Percentiles rank a stretch among this genome's conserved stretches.
Conservation (phyloP, 148 eudicot genomes). For the Selenicereus undatus region DNA sequence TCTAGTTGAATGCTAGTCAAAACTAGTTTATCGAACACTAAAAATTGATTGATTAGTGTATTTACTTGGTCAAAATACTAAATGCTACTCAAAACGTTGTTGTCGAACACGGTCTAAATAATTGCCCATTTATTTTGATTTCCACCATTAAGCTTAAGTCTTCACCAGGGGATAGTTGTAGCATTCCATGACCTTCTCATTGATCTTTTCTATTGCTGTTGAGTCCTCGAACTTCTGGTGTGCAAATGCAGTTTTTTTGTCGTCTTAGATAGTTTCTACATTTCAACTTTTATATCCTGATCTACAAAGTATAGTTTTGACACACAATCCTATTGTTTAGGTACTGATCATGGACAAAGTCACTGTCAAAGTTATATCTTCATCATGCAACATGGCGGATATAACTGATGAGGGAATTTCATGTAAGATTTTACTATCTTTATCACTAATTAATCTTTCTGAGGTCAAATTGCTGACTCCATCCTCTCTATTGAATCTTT, state of each 20-base stretch:
- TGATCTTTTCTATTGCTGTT: background rate
- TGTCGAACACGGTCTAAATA: background rate
- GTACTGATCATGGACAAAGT: conserved; percentile 98
- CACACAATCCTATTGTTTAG: conserved; percentile 28
- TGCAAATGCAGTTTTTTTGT: background rate
- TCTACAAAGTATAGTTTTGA: conserved; percentile 4
- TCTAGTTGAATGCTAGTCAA: too few species aligned
- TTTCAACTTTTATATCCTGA: background rate
- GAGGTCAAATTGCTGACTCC: background rate
- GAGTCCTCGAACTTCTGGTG: background rate
- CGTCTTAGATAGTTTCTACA: background rate
- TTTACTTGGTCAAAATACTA: too few species aligned
- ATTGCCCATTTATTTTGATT: background rate
- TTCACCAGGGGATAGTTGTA: too few species aligned
- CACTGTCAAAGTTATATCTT: conserved; percentile 91
- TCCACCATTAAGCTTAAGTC: background rate
- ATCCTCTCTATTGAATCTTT: background rate
- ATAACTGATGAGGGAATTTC: conserved; percentile 96
- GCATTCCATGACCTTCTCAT: too few species aligned
- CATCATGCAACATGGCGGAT: conserved; percentile 97
- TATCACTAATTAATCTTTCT: background rate
- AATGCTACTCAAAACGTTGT: too few species aligned
- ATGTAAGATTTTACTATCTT: conserved; percentile 44
- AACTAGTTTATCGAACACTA: too few species aligned
- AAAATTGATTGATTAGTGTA: too few species aligned